These are phyloP conservation scores for Penicillium steckii DNA, from an alignment of 495 filamentous ascomycete genomes.

Conservation along the genomic window DNA sequence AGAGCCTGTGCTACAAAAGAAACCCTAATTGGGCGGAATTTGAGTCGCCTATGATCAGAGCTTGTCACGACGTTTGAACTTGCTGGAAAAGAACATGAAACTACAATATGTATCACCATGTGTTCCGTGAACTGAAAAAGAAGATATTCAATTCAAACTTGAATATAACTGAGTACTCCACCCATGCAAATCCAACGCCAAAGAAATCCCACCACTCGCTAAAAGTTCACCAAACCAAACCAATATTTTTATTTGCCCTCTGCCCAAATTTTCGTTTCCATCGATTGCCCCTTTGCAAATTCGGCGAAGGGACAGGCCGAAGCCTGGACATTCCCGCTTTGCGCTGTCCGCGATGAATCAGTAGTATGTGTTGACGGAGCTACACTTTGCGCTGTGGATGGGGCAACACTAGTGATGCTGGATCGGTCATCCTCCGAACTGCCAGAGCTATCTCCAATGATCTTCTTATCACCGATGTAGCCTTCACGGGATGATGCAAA, in stretches of 20 bases:
- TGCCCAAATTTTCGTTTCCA: slow-evolving; percentile 43
- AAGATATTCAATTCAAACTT: neutral
- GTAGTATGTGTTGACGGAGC: neutral
- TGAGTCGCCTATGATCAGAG: too few species aligned
- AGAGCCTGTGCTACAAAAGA: too few species aligned
- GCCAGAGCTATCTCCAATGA: slow-evolving; percentile 36
- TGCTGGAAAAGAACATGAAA: too few species aligned
- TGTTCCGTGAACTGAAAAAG: neutral
- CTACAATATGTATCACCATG: too few species aligned
- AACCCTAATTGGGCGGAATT: too few species aligned
- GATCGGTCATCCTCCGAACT: slow-evolving; percentile 33
- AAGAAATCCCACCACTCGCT: slow-evolving; percentile 7
- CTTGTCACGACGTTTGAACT: too few species aligned
- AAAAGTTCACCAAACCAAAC: slow-evolving; percentile 7
- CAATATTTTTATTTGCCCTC: slow-evolving; percentile 1
- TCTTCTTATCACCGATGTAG: slow-evolving; percentile 52
- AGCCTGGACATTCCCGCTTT: neutral
- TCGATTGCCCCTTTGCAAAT: slow-evolving; percentile 17
- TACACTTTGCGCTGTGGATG: slow-evolving; percentile 11
- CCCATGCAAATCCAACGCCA: slow-evolving; percentile 4
- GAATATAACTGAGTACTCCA: neutral
- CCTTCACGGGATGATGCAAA: slow-evolving; percentile 61
- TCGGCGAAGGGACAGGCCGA: slow-evolving; percentile 41
- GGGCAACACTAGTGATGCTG: slow-evolving; percentile 28
- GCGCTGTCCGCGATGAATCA: neutral